Evolutionary conservation across 176 grass and related monocot genomes (phyloP).

Genomic region (Bothriochloa decipiens): DNA sequence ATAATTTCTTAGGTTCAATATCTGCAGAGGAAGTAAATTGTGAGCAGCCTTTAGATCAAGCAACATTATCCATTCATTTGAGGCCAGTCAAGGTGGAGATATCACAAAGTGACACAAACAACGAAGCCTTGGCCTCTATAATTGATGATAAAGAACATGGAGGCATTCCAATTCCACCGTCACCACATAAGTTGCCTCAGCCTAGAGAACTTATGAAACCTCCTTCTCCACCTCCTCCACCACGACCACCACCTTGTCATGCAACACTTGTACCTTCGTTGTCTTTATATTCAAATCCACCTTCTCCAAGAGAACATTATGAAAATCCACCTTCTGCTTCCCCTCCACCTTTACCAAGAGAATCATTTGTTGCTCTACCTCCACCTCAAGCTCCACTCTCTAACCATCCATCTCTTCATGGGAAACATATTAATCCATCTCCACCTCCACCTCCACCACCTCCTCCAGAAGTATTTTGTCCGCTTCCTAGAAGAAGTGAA

Average conservation of each 20-base stretch:
- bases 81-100: slow-evolving; percentile 35
- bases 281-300: neutral
- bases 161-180: slow-evolving; percentile 45
- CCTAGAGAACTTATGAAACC: slow-evolving; percentile 4
- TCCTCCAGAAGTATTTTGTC: neutral
- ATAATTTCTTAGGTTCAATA: slow-evolving; percentile 39
- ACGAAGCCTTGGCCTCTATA: neutral
- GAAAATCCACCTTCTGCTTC: slow-evolving; percentile 14
- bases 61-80: slow-evolving; percentile 14
- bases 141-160: slow-evolving; percentile 27
- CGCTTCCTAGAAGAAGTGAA: neutral
- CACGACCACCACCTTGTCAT: neutral
- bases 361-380: neutral
- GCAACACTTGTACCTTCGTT: neutral
- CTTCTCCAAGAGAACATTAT: neutral
- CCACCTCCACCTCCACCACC: slow-evolving; percentile 19
- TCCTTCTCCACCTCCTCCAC: neutral
- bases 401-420: slow-evolving; percentile 1
- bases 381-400: neutral
- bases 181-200: neutral
- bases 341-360: neutral
- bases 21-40: neutral
- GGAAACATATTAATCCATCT: neutral
- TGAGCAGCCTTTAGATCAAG: slow-evolving; percentile 16
- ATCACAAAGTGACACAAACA: slow-evolving; percentile 11